Conservation (phyloP, 2,329 filamentous ascomycete species). For the Cladosporium colombiae region DNA sequence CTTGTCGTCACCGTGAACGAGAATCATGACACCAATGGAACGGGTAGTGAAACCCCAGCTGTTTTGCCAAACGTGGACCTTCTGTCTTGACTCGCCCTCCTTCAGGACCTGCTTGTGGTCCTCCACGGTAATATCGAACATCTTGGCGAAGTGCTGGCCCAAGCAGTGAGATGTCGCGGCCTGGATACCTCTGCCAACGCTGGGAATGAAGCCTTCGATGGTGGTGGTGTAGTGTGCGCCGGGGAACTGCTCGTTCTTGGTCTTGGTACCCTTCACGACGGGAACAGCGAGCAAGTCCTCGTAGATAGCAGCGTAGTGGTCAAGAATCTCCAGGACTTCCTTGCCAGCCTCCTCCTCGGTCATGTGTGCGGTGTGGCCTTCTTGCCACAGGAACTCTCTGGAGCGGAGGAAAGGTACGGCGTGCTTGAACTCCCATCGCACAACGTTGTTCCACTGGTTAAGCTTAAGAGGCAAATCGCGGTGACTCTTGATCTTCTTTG, state of each 20-base stretch:
- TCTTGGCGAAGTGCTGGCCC: conserved; percentile 98
- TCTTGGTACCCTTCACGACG: conserved; percentile 91
- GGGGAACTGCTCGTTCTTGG: conserved; percentile 97
- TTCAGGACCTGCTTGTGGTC: conserved; percentile 70
- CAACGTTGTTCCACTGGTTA: conserved; percentile 97
- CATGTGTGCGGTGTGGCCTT: conserved; percentile 90
- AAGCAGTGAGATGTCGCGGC: conserved; percentile 92
- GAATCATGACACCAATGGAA: conserved; percentile 97
- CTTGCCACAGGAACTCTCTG: conserved; percentile 97
- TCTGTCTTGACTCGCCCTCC: conserved; percentile 70
- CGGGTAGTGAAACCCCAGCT: conserved; percentile 98
- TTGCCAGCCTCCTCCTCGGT: conserved; percentile 77
- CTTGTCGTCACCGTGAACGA: conserved; percentile 96
- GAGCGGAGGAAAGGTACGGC: conserved; percentile 82
- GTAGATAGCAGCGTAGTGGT: conserved; percentile 89
- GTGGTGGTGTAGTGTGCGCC: conserved; percentile 97
- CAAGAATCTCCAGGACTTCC: conserved; percentile 90
- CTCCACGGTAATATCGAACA: conserved; percentile 98
- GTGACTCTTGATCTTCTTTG: conserved; percentile 96
- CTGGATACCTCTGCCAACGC: conserved; percentile 94
- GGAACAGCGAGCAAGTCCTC: conserved; percentile 92
- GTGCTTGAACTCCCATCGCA: conserved; percentile 98
- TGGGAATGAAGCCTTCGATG: conserved; percentile 93
- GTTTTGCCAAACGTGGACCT: conserved; percentile 95
- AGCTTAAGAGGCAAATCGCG: conserved; percentile 89